phyloP scores from a whole-genome alignment of 352 stramenopile species.

The Phytophthora capsici region DNA sequence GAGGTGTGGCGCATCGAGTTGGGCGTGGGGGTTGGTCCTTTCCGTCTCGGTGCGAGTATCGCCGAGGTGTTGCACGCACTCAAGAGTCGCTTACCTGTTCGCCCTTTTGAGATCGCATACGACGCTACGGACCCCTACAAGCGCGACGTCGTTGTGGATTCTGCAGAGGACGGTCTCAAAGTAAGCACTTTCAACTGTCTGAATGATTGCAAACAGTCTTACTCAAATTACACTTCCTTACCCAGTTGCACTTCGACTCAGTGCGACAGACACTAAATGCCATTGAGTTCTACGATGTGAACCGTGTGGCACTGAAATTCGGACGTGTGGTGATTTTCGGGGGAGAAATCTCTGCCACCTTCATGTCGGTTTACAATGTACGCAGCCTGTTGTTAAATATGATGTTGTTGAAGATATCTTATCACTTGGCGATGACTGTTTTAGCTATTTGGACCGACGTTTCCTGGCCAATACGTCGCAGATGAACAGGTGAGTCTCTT shows the following conservation, averaged over 20 bases:
- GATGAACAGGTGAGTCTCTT: slow-evolving; percentile 51
- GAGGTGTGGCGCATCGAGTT: slow-evolving; percentile 88
- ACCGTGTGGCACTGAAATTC: slow-evolving; percentile 80
- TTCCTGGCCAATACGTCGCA: slow-evolving; percentile 75
- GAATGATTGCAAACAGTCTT: too few species aligned
- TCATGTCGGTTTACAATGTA: slow-evolving; percentile 91
- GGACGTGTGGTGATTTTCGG: slow-evolving; percentile 86
- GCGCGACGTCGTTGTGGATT: slow-evolving; percentile 66
- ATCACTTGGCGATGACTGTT: slow-evolving; percentile 1
- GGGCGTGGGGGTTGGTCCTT: slow-evolving; percentile 77
- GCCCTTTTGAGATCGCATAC: slow-evolving; percentile 82
- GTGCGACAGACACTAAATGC: slow-evolving; percentile 69
- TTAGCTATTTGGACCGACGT: slow-evolving; percentile 87
- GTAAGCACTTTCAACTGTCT: slow-evolving; percentile 7
- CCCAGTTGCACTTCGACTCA: slow-evolving; percentile 71
- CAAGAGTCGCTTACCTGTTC: slow-evolving; percentile 77
- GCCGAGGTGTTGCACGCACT: slow-evolving; percentile 78
- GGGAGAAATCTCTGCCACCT: slow-evolving; percentile 76
- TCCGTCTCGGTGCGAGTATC: slow-evolving; percentile 76
- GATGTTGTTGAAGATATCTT: neutral
- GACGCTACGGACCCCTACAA: slow-evolving; percentile 70
- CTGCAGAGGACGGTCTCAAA: slow-evolving; percentile 72
- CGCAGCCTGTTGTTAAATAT: slow-evolving; percentile 1
- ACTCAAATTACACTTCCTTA: too few species aligned
- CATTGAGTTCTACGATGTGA: slow-evolving; percentile 86